Base-by-base conservation (phyloP, 2,329 filamentous ascomycete genomes). In the Fusarium sp. region DNA sequence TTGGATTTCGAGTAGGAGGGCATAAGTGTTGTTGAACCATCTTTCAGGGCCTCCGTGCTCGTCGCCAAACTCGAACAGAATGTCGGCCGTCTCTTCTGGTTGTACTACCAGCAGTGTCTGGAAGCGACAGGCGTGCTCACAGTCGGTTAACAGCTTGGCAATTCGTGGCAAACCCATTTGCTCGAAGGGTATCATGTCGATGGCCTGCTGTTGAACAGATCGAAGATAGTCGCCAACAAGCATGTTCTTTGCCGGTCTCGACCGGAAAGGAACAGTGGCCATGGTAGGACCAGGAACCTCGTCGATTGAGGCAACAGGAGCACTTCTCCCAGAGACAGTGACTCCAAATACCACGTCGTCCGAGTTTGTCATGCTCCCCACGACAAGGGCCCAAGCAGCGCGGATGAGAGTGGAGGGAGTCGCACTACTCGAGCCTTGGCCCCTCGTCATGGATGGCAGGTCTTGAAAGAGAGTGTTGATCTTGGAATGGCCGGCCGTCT, bases 351-450 rank as follows among this genome's bases (percentile, higher is more conserved):
- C 76, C 8, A 86, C 81, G 61, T 86, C 84, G 2, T 81, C 45
- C 2, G 69, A 69, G 6, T 64, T 87, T 3, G 25, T 91, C 11
- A 82, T 81, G 27, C 84, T 80, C 5, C 67, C n/a, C 5, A 5
- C 90, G 1, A 92, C 76, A 59, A 87, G 85, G 10, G 86, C 84
- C 76, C 88, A 85, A 0, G 90, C 89, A 34, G 87, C 85, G 1
- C 72, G 67, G 16, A 79, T 39, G 5, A 77, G 4, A 0, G 62
- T 76, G 0, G 76, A 62, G 3, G 60, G 57, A 0, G 72, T 76
- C 5, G 62, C 64, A 10, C n/a, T 5, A 23, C 27, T 18, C 37
- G 13, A 11, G 2, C 10, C 32, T 23, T 88, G 85, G 2, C 87
- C 78, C 88, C 83, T 9, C 87, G 83, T 50, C 82, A 81, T 10